These are phyloP conservation scores for Vanrija humicola DNA, from an alignment of 1,284 basidiomycete genomes.

Conservation along the genomic window DNA sequence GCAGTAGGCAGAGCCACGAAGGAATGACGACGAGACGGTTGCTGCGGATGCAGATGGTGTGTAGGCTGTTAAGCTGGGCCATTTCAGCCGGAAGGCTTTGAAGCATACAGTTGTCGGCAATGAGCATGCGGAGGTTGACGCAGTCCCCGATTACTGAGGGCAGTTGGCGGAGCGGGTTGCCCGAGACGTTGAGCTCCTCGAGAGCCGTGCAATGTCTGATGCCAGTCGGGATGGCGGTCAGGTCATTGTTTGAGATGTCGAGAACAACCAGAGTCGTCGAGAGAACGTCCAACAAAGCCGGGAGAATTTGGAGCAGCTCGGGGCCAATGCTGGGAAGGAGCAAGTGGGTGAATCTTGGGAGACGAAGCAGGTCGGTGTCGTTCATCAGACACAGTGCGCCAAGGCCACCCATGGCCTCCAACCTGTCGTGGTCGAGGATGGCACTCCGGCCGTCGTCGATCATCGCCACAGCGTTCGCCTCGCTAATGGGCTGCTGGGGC, in stretches of 20 bases:
- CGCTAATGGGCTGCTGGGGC: constrained; percentile 2
- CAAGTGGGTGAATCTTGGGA: constrained; percentile 78
- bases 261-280: constrained; percentile 73
- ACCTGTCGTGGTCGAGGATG: constrained; percentile 33
- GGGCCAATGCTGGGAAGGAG: constrained; percentile 71
- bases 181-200: constrained; percentile 90
- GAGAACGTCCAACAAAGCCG: constrained; percentile 64
- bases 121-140: constrained; percentile 73
- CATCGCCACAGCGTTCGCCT: constrained; percentile 38
- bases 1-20: constrained; percentile 83
- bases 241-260: constrained; percentile 82
- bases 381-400: constrained; percentile 20
- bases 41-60: constrained; percentile 79
- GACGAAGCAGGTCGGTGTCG: constrained; percentile 14
- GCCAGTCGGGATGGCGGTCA: constrained; percentile 72
- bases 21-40: constrained; percentile 88
- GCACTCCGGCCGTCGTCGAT: constrained; percentile 42
- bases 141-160: constrained; percentile 78
- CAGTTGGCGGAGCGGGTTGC: constrained; percentile 78
- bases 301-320: constrained; percentile 65
- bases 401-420: constrained; percentile 43
- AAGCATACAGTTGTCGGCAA: constrained; percentile 82
- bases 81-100: constrained; percentile 66
- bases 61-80: constrained; percentile 65
- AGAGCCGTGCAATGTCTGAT: constrained; percentile 72